These are phyloP conservation scores for Rutstroemia sp. DNA, from an alignment of 2,329 filamentous ascomycete species.

Conservation along the genomic window DNA sequence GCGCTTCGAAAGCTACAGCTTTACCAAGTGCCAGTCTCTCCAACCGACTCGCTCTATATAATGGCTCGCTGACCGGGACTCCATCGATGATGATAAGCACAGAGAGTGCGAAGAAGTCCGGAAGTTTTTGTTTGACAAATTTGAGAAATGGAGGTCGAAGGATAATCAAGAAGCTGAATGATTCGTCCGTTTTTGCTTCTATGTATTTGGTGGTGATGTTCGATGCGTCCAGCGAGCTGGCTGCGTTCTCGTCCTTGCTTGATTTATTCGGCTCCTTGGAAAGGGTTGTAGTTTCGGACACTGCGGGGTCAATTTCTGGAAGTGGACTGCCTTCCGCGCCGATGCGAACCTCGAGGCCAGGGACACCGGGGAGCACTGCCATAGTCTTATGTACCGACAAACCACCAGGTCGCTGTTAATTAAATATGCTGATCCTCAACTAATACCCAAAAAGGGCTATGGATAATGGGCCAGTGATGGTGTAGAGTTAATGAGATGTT, in stretches of 20 bases:
- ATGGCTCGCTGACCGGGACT: neutral
- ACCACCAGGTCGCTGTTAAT: neutral
- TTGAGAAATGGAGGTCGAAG: neutral
- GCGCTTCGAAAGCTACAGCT: neutral
- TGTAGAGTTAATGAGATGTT: neutral
- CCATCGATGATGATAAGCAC: neutral
- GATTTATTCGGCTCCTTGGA: neutral
- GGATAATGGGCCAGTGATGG: neutral
- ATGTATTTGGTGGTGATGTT: neutral
- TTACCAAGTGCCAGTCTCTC: neutral
- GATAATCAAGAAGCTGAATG: neutral
- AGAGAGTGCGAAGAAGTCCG: neutral
- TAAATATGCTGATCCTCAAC: neutral
- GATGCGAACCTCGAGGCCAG: neutral
- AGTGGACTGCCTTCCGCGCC: neutral
- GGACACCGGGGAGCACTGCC: neutral
- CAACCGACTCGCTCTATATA: neutral
- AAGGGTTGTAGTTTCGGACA: no score
- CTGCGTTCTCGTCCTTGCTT: neutral
- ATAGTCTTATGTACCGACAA: neutral
- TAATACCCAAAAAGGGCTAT: neutral
- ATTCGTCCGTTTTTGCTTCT: neutral
- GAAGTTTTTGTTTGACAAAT: neutral
- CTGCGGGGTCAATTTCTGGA: neutral
- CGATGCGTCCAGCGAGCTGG: neutral